Base-by-base conservation (phyloP, 2,329 filamentous ascomycete species). In the Beauveria sp. region DNA sequence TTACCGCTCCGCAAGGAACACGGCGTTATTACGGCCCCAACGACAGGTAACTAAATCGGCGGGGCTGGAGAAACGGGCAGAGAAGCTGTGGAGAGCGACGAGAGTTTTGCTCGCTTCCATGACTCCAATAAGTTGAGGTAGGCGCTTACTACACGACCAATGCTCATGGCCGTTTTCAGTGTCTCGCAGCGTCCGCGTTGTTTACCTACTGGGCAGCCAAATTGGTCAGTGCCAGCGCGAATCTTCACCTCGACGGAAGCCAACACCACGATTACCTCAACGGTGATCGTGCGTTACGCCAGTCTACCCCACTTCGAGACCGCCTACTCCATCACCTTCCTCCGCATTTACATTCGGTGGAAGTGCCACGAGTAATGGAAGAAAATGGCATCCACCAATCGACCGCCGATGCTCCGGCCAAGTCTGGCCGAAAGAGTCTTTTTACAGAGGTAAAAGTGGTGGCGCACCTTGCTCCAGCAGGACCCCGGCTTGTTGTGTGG, bases 21-120 rank as follows among this genome's bases (percentile, higher is more conserved):
- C 58, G 58, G 58, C 50, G 51, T 51, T 60, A 60, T 24, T 60
- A 46, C 58, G 58, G 58, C 58, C 58, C 41, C 58, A 60, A 60
- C 37, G 28, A 51, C n/a, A 54, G 44, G 28, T 34, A 43, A 37
- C 34, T 37, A 16, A 50, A 58, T 58, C 55, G 47, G 55, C 55
- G 55, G 55, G 55, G 44, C 55, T 51, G 34, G 34, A 43, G 34
- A n/a, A 34, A 58, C 43, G 50, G 20, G 16, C 22, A 58, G 46
- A 58, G 46, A 51, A 58, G 55, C 18, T 55, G 41, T 61, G 52
- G 52, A 50, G 46, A 55, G 55, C 7, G 40, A 30, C 24, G 24
- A 43, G 40, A 12, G 24, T 18, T 37, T 22, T 22, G 30, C 34
- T 37, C 30, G 2, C 14, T 46, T 24, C 9, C 22, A n/a, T 41